Evolutionary conservation across 352 stramenopile species (phyloP).

Genomic region (Blastocystis sp.): DNA sequence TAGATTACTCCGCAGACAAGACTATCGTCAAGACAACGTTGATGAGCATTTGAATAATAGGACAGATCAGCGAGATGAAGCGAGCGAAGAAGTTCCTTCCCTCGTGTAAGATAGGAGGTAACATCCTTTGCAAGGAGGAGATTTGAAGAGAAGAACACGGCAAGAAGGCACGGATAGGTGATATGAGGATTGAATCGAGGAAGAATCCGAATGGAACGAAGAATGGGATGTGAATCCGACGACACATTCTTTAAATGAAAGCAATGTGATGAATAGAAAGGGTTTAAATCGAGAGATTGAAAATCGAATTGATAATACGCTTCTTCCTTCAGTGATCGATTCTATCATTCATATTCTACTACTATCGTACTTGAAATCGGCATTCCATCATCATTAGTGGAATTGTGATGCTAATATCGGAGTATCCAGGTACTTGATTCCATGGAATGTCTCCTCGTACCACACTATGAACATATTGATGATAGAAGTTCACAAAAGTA

Average conservation of each 20-base stretch:
- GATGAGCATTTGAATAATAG: constrained; percentile 2
- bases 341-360: not conserved
- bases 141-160: constrained; percentile 26
- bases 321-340: constrained; percentile 43
- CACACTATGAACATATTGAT: constrained; percentile 3
- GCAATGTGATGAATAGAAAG: not conserved
- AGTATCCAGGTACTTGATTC: constrained; percentile 25
- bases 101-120: not conserved
- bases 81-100: not conserved
- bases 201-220: constrained; percentile 2
- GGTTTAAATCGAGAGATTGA: not conserved
- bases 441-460: constrained; percentile 3
- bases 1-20: not conserved
- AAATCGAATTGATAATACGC: constrained; percentile 6
- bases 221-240: constrained; percentile 41
- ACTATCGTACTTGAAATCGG: not conserved
- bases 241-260: constrained; percentile 41
- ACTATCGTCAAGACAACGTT: not conserved
- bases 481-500: constrained; percentile 44
- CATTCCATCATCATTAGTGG: constrained; percentile 53
- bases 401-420: not conserved
- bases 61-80: not conserved
- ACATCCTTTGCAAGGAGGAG: constrained; percentile 16
- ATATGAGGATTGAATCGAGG: constrained; percentile 1
- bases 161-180: constrained; percentile 14